Evolutionary conservation across 1,284 basidiomycete species (phyloP).

Genomic region (Tetrapyrgos nigripes): DNA sequence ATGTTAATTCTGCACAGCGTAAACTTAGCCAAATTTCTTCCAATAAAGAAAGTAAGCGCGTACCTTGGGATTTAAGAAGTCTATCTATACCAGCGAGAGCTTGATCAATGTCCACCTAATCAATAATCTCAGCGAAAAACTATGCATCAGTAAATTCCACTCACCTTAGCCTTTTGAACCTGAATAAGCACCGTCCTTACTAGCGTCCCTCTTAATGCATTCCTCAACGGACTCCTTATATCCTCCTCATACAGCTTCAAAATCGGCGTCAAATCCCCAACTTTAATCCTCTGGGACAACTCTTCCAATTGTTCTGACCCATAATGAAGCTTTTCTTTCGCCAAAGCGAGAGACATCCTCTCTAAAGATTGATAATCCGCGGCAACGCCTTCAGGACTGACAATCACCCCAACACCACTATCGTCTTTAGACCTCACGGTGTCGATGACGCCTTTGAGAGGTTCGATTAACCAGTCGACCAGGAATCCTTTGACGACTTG

Average conservation of each 20-base stretch:
- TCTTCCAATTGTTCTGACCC: slow-evolving; percentile 64
- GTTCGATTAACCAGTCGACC: slow-evolving; percentile 88
- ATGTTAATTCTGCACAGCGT: slow-evolving; percentile 78
- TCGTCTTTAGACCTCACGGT: slow-evolving; percentile 84
- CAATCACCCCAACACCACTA: slow-evolving; percentile 73
- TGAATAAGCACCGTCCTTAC: slow-evolving; percentile 91
- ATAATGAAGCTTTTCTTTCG: slow-evolving; percentile 79
- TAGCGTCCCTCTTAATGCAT: slow-evolving; percentile 83
- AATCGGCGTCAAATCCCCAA: slow-evolving; percentile 90
- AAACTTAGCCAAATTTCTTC: neutral
- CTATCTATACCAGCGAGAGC: slow-evolving; percentile 89
- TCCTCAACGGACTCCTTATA: slow-evolving; percentile 86
- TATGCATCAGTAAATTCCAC: slow-evolving; percentile 18
- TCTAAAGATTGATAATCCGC: slow-evolving; percentile 91
- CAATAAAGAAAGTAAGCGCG: neutral
- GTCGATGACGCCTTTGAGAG: slow-evolving; percentile 81
- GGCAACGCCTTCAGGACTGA: slow-evolving; percentile 78
- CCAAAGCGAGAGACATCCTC: slow-evolving; percentile 90
- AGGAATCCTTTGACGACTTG: slow-evolving; percentile 83
- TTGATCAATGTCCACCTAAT: slow-evolving; percentile 89
- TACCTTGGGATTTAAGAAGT: slow-evolving; percentile 84
- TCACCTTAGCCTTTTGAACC: slow-evolving; percentile 95
- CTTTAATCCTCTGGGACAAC: slow-evolving; percentile 71
- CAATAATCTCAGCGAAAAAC: slow-evolving; percentile 6
- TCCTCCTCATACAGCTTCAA: slow-evolving; percentile 92